phyloP scores from a whole-genome alignment of 331 rosid species.

The Telfairia occidentalis region DNA sequence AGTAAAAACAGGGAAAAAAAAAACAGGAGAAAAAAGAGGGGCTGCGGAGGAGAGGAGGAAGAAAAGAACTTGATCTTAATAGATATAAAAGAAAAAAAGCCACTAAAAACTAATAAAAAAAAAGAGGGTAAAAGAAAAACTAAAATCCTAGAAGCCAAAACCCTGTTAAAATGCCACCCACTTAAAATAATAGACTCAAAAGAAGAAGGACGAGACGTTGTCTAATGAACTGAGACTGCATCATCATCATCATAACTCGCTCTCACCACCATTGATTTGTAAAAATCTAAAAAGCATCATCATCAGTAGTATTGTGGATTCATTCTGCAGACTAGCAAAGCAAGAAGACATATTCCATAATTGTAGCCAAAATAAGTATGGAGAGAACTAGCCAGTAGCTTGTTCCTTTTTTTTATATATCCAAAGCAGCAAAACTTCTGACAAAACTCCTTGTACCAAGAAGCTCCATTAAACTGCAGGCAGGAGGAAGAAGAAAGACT shows the following conservation, averaged over 20 bases:
- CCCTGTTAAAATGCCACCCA: slow-evolving; percentile 16
- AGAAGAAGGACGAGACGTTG: background rate
- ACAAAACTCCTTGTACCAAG: slow-evolving; percentile 13
- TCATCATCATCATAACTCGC: slow-evolving; percentile 6
- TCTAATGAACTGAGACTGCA: background rate
- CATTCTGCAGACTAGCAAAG: slow-evolving; percentile 11
- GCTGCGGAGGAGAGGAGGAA: background rate
- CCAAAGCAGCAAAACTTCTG: slow-evolving; percentile 18
- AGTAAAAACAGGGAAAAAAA: background rate
- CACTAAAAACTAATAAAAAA: background rate
- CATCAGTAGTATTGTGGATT: slow-evolving; percentile 11
- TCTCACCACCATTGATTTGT: slow-evolving; percentile 8
- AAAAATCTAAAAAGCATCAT: slow-evolving; percentile 8
- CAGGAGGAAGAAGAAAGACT: background rate
- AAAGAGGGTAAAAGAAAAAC: background rate
- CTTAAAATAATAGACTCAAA: slow-evolving; percentile 12
- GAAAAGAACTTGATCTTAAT: slow-evolving; percentile 3
- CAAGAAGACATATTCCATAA: slow-evolving; percentile 12
- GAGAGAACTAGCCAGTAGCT: slow-evolving; percentile 18
- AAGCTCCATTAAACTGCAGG: slow-evolving; percentile 13
- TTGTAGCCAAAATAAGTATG: slow-evolving; percentile 15
- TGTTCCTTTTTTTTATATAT: slow-evolving; percentile 10
- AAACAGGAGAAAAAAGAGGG: background rate
- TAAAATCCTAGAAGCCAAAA: background rate
- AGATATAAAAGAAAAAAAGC: background rate